phyloP scores from a whole-genome alignment of 106 monocot genomes.

The Dioscorea zingiberensis region DNA sequence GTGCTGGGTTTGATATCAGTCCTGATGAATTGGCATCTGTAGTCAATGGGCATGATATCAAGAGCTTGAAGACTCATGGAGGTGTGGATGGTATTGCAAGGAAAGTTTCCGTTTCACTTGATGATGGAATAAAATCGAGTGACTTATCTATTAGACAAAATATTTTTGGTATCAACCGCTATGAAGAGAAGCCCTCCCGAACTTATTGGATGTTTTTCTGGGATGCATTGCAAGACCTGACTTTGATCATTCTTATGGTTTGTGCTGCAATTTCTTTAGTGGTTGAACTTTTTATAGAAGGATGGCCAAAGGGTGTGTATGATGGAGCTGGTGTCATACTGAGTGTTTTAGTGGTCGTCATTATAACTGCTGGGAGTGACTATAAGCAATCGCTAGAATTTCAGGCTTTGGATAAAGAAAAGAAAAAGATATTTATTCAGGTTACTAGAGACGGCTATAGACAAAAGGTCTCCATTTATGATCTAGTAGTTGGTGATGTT shows the following conservation, averaged over 20 bases:
- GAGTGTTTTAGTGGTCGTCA: constrained; percentile 76
- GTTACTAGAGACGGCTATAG: constrained; percentile 80
- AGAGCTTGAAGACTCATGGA: constrained; percentile 44
- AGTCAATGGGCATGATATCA: constrained; percentile 48
- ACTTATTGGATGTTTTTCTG: constrained; percentile 84
- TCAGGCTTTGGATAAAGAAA: constrained; percentile 80
- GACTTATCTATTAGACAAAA: constrained; percentile 49
- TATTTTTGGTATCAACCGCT: constrained; percentile 68
- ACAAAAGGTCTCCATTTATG: constrained; percentile 81
- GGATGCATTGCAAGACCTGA: constrained; percentile 82
- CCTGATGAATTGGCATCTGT: constrained; percentile 83
- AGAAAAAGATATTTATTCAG: constrained; percentile 86
- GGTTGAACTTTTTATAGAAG: constrained; percentile 81
- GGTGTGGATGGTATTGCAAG: constrained; percentile 62
- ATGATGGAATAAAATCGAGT: constrained; percentile 49
- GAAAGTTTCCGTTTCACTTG: constrained; percentile 37
- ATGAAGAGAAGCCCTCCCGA: constrained; percentile 81
- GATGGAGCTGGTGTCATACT: constrained; percentile 88
- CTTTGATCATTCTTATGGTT: constrained; percentile 75
- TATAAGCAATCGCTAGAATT: constrained; percentile 92
- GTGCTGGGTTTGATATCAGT: constrained; percentile 56
- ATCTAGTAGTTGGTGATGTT: constrained; percentile 87
- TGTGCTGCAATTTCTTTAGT: constrained; percentile 69
- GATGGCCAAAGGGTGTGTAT: constrained; percentile 83
- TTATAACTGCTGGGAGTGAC: constrained; percentile 82